A percentile compares a stretch with the other conserved stretches of the same genome.
phyloP scores from a whole-genome alignment of 352 stramenopile species.

The Halophytophthora batemanensis region DNA sequence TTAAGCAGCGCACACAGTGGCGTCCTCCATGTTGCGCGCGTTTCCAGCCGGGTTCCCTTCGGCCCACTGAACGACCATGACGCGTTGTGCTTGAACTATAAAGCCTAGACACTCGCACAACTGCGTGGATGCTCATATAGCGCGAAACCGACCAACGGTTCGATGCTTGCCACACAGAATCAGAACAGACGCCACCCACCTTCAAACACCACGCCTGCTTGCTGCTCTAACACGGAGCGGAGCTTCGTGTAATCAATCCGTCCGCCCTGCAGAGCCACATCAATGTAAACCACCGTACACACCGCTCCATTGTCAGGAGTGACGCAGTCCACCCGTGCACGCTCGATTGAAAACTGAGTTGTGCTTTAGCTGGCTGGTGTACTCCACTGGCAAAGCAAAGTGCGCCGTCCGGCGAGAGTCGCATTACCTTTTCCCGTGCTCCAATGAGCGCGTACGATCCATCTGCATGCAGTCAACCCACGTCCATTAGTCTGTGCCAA shows the following conservation, averaged over 20 bases:
- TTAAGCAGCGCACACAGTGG: conserved; percentile 16
- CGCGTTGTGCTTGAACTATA: no score
- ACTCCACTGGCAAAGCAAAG: not conserved
- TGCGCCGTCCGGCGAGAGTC: not conserved
- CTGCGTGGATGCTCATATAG: not conserved
- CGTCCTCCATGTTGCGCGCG: no score
- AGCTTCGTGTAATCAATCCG: conserved; percentile 76
- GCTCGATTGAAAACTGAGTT: no score
- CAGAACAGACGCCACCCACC: conserved; percentile 25
- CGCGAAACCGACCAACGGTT: not conserved
- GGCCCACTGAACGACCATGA: no score
- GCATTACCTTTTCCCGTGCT: conserved; percentile 36
- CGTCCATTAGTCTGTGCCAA: not conserved
- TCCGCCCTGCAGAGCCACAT: conserved; percentile 29
- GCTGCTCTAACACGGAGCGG: conserved; percentile 49
- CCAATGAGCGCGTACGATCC: conserved; percentile 71
- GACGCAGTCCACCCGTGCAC: no score
- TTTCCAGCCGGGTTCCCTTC: no score
- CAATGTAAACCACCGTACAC: not conserved
- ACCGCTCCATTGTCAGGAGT: not conserved
- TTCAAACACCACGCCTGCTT: conserved; percentile 39
- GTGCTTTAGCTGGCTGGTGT: no score
- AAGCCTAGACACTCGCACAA: not conserved
- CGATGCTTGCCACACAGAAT: not conserved
- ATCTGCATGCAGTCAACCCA: conserved; percentile 33